A percentile compares a stretch with the other conserved stretches of the same genome.
Conservation (phyloP, 257 asterid species). For the Pogostemon cablin region DNA sequence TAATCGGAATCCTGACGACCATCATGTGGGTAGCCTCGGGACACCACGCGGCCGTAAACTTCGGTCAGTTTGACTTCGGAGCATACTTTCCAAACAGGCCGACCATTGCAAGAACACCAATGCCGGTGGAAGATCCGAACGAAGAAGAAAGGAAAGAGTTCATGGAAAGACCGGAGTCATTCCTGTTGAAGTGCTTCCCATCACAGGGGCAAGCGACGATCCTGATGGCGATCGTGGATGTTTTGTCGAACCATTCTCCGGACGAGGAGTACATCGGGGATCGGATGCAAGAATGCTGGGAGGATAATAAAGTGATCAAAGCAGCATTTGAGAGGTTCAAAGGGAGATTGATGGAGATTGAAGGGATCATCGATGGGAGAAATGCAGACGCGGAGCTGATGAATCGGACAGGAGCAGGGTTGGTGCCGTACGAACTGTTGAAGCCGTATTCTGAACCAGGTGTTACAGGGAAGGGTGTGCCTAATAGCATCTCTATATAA, state of each 20-base stretch:
- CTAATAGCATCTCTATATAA: constrained; percentile 78
- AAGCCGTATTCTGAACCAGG: constrained; percentile 74
- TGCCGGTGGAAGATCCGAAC: constrained; percentile 70
- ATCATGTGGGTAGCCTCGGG: constrained; percentile 77
- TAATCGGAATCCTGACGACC: constrained; percentile 58
- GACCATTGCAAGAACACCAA: constrained; percentile 50
- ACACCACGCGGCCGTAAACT: constrained; percentile 85
- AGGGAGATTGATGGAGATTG: constrained; percentile 59
- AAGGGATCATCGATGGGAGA: constrained; percentile 64
- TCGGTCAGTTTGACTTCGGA: constrained; percentile 68
- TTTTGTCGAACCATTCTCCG: constrained; percentile 73
- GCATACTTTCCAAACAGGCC: constrained; percentile 84
- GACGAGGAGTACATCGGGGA: constrained; percentile 81
- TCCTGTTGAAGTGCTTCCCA: constrained; percentile 58
- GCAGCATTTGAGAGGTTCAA: constrained; percentile 58
- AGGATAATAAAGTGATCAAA: constrained; percentile 38
- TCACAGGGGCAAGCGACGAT: constrained; percentile 62
- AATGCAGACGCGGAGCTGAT: constrained; percentile 39
- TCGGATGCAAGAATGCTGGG: constrained; percentile 47
- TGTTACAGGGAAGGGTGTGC: constrained; percentile 76
- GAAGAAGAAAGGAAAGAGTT: constrained; percentile 46
- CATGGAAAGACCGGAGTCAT: constrained; percentile 58
- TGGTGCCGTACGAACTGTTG: constrained; percentile 68
- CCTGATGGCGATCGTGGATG: constrained; percentile 59
- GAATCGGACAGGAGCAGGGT: constrained; percentile 82